Base-by-base conservation (phyloP, 73 alveolate species). In the Blepharisma japonicum region DNA sequence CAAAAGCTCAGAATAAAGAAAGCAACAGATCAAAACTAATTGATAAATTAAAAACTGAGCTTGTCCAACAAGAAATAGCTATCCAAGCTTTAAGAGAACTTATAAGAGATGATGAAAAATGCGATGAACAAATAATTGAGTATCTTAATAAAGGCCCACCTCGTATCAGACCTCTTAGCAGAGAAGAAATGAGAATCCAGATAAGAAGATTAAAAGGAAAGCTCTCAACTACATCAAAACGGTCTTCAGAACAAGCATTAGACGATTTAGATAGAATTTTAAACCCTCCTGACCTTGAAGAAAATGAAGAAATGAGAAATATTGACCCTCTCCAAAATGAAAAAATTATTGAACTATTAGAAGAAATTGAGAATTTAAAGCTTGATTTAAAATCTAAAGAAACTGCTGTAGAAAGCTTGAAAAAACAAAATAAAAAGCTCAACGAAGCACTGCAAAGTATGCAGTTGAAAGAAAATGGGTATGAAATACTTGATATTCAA, bases 41-140 rank as follows among this genome's bases (percentile, higher is more conserved):
- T 8, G 93, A 86, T 55, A 67, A 85, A 11, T 56, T 82, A 50
- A 81, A 82, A 68, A 82, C 82, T 55, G 93, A 86, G 71, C 78
- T 86, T 9, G 47, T 8, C 27, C 81, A 82, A 49, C 71, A 84
- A 23, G 94, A 86, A 54, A 68, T 77, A 3, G 86, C 85, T 25
- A 86, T 86, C 18, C 77, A 85, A 21, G 92, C 92, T 6, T 32
- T 85, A n/a, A 68, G 92, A 46, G 78, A 81, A 32, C 45, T 55
- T 6, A 72, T 85, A 38, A 56, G 78, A 6, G 61, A 54, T 55
- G 86, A 85, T 55, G 88, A 80, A 51, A 45, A 71, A 48, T 80
- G 92, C 71, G 83, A 85, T 55, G 71, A 71, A 32, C 42, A 32
- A 32, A 61, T 61, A 8, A 61, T 61, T 9, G 23, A n/a, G 50